Base-by-base conservation (phyloP, 345 rosid genomes). In the Carallia pectinifolia region DNA sequence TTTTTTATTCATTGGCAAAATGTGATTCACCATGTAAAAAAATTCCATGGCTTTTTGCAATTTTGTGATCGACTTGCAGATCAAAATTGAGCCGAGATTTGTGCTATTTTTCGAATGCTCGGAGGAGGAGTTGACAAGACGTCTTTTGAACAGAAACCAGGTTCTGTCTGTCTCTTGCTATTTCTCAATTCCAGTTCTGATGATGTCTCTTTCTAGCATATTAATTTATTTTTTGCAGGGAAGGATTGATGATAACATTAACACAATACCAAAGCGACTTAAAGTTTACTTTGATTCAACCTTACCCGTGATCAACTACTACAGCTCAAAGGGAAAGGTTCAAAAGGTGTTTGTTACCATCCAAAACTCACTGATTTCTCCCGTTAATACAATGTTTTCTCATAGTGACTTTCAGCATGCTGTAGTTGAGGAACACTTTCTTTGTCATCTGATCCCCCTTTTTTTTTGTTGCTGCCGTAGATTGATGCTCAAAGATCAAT, bases 181-280 rank as follows among this genome's bases (percentile, higher is more conserved):
- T 53, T 8, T 37, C 40, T 65, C 34, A 31, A 27, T 62, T 50
- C 37, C 29, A 5, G n/a, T 15, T 12, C 30, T 17, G 52, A 16
- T 2, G 19, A 30, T 18, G 19, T 48, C 44, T 13, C 47, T 56
- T 39, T 40, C 6, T 56, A 9, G 34, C 34, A 19, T 19, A 9
- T 9, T 9, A 2, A 40, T 54, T 44, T 53, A 2, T 66, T 9
- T 44, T n/a, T 53, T 74, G 68, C 63, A 88, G 96, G 95, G 91
- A 76, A 85, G 98, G 80, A 86, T 73, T 47, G 98, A 90, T 72
- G 98, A 89, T 80, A 86, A 86, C 67, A 67, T 82, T 61, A 93
- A 87, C 68, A 87, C 87, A 1, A 71, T 87, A 61, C 79, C 82
- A 84, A 93, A 88, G 81, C 66, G 96, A 31, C 86, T 85, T 38